Evolutionary conservation across 345 rosid species (phyloP), one percentile per base, ranked within the genome.

Genomic region (Lagerstroemia speciosa): DNA sequence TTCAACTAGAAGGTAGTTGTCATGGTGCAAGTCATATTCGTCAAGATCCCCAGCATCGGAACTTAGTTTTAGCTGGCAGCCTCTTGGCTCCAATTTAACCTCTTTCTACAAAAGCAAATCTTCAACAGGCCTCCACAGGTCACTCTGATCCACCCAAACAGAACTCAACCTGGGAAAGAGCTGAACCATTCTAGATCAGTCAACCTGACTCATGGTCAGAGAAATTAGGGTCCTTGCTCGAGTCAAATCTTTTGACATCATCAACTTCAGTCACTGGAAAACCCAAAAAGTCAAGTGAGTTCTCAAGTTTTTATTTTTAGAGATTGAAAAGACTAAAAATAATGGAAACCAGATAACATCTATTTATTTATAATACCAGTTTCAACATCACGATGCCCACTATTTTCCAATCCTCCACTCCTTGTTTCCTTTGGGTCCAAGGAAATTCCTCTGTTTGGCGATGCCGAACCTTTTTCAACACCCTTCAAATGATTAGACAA

Each of bases 201-300:
- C 24, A 61, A 69, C 50, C 66, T 63, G 64, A 58, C 65, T 61
- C 29, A 45, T 40, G 43, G 52, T 61, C 64, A 69, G 53, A 67
- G 45, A 55, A 67, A 26, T 30, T 58, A 61, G 43, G 50, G 41
- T 38, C 72, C 62, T 63, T 31, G 55, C 72, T 62, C 31, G 67
- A n/a, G 26, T 62, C 71, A 58, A 60, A 34, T 69, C 50, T 66
- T 50, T 62, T 22, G 65, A 69, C n/a, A 27, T 55, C 50, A 69
- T 62, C 57, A 61, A 60, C 72, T 63, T 69, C 40, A 69, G 66
- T 48, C 61, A 66, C 72, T 43, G 50, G 66, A 50, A 67, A 69
- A 45, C 46, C 64, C 48, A 69, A 32, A 31, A 20, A 58, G 48
- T 48, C 37, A 55, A 17, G 31, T 69, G 48, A 69, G 36, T 41